Conservation (phyloP, 192 early-diverging fungal species). For the Oehlia diaphana region DNA sequence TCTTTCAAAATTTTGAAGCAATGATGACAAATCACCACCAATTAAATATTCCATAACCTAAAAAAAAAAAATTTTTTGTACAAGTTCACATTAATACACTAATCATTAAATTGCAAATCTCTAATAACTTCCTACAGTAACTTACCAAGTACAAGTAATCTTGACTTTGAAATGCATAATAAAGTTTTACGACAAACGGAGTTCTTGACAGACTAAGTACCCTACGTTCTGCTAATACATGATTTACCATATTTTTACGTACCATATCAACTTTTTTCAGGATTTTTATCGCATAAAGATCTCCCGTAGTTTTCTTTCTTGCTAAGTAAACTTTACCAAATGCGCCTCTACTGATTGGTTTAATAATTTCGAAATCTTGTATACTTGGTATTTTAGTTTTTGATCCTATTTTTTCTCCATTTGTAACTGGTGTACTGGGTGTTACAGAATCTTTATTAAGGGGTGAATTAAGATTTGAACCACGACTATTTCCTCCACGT, state of each 20-base stretch:
- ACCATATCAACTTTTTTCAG: slow-evolving; percentile 93
- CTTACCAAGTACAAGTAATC: slow-evolving; percentile 82
- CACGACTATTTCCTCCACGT: slow-evolving; percentile 42
- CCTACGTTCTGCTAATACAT: slow-evolving; percentile 84
- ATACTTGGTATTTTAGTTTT: slow-evolving; percentile 77
- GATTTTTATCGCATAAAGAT: slow-evolving; percentile 91
- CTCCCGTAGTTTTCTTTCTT: slow-evolving; percentile 81
- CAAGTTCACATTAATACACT: not conserved
- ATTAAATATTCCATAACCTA: slow-evolving; percentile 87
- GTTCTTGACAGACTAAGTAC: slow-evolving; percentile 77
- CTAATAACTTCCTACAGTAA: not conserved
- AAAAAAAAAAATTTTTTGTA: not conserved
- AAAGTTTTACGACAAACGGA: slow-evolving; percentile 90
- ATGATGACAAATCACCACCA: slow-evolving; percentile 81
- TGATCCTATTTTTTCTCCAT: slow-evolving; percentile 28
- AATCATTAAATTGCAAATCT: not conserved
- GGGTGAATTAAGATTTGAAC: slow-evolving; percentile 17
- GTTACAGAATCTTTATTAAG: not conserved
- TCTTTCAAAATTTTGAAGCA: slow-evolving; percentile 70
- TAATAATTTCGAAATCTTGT: slow-evolving; percentile 91
- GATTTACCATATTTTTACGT: slow-evolving; percentile 94
- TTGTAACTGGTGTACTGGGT: not conserved
- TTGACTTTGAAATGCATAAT: slow-evolving; percentile 87
- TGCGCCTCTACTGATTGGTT: slow-evolving; percentile 92
- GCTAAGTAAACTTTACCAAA: slow-evolving; percentile 91